These are phyloP conservation scores for Serendipita sp. DNA, from an alignment of 768 basidiomycete species.

Conservation along the genomic window DNA sequence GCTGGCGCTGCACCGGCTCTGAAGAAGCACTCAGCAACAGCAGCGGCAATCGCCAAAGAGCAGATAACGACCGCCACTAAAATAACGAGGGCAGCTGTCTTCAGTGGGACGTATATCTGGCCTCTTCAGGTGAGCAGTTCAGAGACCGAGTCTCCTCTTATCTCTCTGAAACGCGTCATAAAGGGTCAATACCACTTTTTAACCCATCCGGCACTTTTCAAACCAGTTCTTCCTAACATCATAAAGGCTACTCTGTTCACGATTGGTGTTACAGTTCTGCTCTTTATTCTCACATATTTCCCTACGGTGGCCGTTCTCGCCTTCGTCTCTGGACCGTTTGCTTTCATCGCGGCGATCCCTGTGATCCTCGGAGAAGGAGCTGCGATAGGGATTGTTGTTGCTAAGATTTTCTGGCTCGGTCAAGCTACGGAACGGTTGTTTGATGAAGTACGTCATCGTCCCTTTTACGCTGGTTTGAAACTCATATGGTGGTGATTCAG, in stretches of 20 bases:
- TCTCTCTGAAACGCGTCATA: not conserved
- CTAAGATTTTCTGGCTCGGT: constrained; percentile 30
- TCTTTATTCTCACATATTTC: constrained; percentile 46
- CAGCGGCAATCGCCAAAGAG: not conserved
- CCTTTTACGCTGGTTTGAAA: not conserved
- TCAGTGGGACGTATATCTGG: constrained; percentile 1
- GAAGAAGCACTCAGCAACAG: not conserved
- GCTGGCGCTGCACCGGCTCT: not conserved
- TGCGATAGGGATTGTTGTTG: constrained; percentile 28
- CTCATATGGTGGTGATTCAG: constrained; percentile 1
- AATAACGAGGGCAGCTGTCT: not conserved
- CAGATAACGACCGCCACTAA: not conserved
- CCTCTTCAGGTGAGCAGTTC: not conserved
- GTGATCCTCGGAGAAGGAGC: constrained; percentile 29
- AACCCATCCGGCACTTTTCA: not conserved
- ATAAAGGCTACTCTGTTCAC: constrained; percentile 5
- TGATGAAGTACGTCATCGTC: constrained; percentile 24
- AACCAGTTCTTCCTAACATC: not conserved
- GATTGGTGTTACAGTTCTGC: constrained; percentile 16
- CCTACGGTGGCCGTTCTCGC: constrained; percentile 52
- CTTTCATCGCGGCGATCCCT: constrained; percentile 37
- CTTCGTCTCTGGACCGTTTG: constrained; percentile 47
- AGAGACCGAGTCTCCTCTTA: not conserved
- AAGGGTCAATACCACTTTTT: not conserved
- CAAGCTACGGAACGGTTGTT: constrained; percentile 30